Percentiles rank a stretch among this genome's conserved stretches.
These are phyloP conservation scores for Yarrowia porcina DNA, from an alignment of 805 yeast genomes.

Conservation along the genomic window DNA sequence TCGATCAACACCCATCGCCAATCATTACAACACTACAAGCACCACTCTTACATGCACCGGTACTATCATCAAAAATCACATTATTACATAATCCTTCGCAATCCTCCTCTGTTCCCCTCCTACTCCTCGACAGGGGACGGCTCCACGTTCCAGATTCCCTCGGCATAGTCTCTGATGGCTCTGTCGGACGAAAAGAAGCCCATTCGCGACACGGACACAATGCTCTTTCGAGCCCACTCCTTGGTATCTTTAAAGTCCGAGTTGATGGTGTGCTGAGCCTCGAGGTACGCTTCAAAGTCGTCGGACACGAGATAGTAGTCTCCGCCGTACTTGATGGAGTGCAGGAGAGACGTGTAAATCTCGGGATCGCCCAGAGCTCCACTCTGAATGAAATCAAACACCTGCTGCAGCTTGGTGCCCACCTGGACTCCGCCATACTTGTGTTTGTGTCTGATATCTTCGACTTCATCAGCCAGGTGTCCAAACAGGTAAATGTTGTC, in stretches of 20 bases:
- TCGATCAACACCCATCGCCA: too few relatives aligned
- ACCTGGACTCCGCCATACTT: slow-evolving; percentile 55
- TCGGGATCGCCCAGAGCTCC: slow-evolving; percentile 70
- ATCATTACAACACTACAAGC: too few relatives aligned
- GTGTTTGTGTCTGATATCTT: slow-evolving; percentile 75
- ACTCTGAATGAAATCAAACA: slow-evolving; percentile 60
- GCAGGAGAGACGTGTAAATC: slow-evolving; percentile 61
- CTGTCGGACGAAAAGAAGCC: slow-evolving; percentile 91
- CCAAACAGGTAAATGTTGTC: slow-evolving; percentile 91
- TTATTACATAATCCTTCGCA: too few relatives aligned
- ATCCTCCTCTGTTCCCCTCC: too few relatives aligned
- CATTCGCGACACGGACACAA: slow-evolving; percentile 81
- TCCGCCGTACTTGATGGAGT: slow-evolving; percentile 67
- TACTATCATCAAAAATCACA: too few relatives aligned
- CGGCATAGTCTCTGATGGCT: slow-evolving; percentile 89
- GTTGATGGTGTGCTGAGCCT: slow-evolving; percentile 76
- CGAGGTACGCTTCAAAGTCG: slow-evolving; percentile 82
- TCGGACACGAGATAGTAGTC: slow-evolving; percentile 85
- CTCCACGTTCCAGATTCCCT: slow-evolving; percentile 87
- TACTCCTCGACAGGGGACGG: slow-evolving; percentile 43
- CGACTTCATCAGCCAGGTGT: slow-evolving; percentile 84
- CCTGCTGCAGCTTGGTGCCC: slow-evolving; percentile 58
- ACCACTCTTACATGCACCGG: too few relatives aligned
- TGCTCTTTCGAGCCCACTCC: slow-evolving; percentile 73
- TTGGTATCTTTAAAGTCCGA: slow-evolving; percentile 62